A percentile compares a stretch with the other conserved stretches of the same genome.
phyloP scores from a whole-genome alignment of 805 yeast species.

The Yueomyces sp. region DNA sequence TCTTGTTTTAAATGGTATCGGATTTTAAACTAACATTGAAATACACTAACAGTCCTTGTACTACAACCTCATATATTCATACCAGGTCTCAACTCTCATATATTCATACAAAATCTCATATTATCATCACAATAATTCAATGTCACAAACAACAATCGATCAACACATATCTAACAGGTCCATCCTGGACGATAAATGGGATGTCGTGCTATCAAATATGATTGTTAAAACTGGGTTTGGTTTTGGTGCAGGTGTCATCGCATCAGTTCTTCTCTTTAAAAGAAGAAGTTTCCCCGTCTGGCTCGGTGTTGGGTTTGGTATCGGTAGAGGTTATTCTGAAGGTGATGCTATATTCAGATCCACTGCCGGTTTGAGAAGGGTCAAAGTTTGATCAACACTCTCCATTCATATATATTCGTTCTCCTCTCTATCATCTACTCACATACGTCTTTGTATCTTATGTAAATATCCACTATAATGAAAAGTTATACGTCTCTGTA shows the following conservation, averaged over 20 bases:
- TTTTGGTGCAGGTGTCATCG: constrained; percentile 89
- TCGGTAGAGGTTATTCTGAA: constrained; percentile 96
- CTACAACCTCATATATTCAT: too few species aligned
- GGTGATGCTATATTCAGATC: constrained; percentile 95
- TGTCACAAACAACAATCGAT: too few species aligned
- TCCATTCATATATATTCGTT: background rate
- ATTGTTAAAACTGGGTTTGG: constrained; percentile 93
- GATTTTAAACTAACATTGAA: background rate
- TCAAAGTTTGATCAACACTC: constrained; percentile 37
- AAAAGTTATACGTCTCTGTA: too few species aligned
- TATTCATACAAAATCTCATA: too few species aligned
- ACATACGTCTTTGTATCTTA: background rate
- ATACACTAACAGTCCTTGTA: too few species aligned
- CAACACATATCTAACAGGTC: constrained; percentile 73
- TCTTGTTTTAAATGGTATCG: too few species aligned
- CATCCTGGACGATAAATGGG: constrained; percentile 73
- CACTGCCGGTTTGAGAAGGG: constrained; percentile 61
- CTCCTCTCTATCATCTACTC: background rate
- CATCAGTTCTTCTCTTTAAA: constrained; percentile 78
- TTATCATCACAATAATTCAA: too few species aligned
- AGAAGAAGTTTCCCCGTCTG: constrained; percentile 97
- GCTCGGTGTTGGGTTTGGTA: constrained; percentile 94
- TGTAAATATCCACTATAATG: background rate
- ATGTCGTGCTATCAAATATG: constrained; percentile 86
- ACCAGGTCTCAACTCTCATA: too few species aligned